phyloP scores from a whole-genome alignment of 2,329 filamentous ascomycete genomes.

The Nectriaceae sp. region DNA sequence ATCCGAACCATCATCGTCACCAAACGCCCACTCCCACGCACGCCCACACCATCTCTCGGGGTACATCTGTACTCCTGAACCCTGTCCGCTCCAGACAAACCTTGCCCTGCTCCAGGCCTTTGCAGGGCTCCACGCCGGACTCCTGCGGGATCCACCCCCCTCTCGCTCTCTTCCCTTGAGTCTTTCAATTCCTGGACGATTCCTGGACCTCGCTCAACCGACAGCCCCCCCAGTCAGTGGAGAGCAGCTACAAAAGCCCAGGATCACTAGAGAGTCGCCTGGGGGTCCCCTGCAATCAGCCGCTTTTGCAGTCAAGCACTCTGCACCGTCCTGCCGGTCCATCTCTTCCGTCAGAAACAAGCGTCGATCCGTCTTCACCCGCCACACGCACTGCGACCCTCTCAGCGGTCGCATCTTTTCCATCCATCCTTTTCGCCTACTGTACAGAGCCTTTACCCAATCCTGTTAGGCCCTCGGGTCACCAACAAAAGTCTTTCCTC shows the following conservation, averaged over 20 bases:
- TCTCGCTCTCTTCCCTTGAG: background rate
- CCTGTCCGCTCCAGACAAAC: no score
- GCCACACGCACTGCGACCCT: background rate
- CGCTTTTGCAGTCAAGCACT: background rate
- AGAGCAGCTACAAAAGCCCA: constrained; percentile 7
- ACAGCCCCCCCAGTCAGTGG: no score
- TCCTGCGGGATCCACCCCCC: background rate
- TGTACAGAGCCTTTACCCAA: background rate
- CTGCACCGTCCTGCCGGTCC: constrained; percentile 1
- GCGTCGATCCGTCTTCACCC: constrained; percentile 16
- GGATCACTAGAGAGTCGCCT: background rate
- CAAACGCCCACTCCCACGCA: no score
- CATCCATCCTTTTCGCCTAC: background rate
- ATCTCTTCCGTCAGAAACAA: constrained; percentile 10
- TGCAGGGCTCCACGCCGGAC: background rate
- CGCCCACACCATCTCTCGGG: no score
- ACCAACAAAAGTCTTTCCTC: no score
- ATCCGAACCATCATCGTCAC: no score
- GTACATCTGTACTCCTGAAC: no score
- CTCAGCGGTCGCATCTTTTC: background rate
- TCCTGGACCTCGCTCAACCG: background rate
- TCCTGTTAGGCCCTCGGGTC: no score
- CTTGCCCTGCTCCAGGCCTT: background rate
- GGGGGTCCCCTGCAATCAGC: background rate
- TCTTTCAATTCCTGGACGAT: background rate